Conservation (phyloP, 2,329 filamentous ascomycete genomes). For the Cadophora gregata region DNA sequence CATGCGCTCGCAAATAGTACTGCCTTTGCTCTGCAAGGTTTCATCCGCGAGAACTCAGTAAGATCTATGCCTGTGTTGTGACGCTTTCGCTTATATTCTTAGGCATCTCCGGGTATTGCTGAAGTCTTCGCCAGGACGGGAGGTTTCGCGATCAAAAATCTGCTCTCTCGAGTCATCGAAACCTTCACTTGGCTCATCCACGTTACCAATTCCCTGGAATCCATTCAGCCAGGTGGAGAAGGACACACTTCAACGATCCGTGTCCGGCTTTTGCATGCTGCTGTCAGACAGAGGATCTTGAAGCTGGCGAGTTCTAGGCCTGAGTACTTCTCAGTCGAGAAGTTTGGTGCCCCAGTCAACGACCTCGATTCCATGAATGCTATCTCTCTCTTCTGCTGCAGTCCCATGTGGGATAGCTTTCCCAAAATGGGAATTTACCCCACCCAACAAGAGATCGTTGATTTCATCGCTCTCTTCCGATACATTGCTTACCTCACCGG, state of each 20-base stretch:
- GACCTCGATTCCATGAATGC: conserved; percentile 22
- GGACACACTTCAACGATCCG: conserved; percentile 22
- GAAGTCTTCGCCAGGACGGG: conserved; percentile 24
- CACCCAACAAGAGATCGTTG: conserved; percentile 7
- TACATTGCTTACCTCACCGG: conserved; percentile 18
- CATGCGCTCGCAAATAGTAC: conserved; percentile 21
- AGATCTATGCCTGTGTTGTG: not conserved
- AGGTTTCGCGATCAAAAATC: conserved; percentile 20
- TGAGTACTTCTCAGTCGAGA: conserved; percentile 21
- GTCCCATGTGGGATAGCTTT: conserved; percentile 17
- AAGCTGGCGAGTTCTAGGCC: conserved; percentile 14
- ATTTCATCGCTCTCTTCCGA: conserved; percentile 23
- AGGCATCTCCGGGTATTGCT: conserved; percentile 23
- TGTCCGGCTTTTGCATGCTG: conserved; percentile 22
- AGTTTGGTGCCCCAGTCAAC: conserved; percentile 22
- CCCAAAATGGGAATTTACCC: conserved; percentile 23
- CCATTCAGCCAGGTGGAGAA: conserved; percentile 10
- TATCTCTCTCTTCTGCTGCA: conserved; percentile 16
- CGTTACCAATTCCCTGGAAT: conserved; percentile 17
- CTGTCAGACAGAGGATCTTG: conserved; percentile 22
- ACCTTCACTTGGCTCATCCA: conserved; percentile 23
- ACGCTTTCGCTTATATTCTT: not conserved
- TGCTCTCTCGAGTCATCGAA: conserved; percentile 22
- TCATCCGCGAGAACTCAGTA: conserved; percentile 23
- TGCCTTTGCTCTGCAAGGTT: conserved; percentile 18